These are phyloP conservation scores for Senna tora DNA, from an alignment of 306 rosid species.

Conservation along the genomic window DNA sequence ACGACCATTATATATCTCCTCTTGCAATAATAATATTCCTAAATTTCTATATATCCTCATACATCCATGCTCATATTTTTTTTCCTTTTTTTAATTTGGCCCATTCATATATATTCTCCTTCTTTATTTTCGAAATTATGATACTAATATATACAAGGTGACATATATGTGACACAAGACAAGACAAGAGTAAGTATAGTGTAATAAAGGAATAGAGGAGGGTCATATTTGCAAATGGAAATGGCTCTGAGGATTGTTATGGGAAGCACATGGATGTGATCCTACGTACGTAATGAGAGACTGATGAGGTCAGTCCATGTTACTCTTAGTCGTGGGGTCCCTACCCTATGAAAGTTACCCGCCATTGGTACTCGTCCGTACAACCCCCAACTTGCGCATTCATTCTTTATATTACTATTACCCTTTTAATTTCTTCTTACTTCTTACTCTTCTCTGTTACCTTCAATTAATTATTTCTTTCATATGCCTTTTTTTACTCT, in stretches of 20 bases:
- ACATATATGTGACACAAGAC: too few relatives aligned
- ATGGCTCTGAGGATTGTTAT: slow-evolving; percentile 41
- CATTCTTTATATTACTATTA: too few relatives aligned
- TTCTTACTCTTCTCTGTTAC: too few relatives aligned
- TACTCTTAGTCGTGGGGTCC: slow-evolving; percentile 43
- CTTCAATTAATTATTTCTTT: too few relatives aligned
- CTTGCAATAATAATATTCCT: neutral
- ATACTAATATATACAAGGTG: slow-evolving; percentile 16
- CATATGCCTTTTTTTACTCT: too few relatives aligned
- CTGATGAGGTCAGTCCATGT: slow-evolving; percentile 57
- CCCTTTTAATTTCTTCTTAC: too few relatives aligned
- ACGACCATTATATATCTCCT: slow-evolving; percentile 31
- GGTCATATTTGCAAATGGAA: slow-evolving; percentile 26
- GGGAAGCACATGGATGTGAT: slow-evolving; percentile 64
- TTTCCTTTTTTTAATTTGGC: too few relatives aligned
- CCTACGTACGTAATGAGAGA: neutral
- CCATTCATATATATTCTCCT: neutral
- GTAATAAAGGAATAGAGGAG: slow-evolving; percentile 38
- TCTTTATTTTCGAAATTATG: slow-evolving; percentile 15
- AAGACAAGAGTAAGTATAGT: neutral
- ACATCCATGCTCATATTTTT: neutral
- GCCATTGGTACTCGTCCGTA: slow-evolving; percentile 48
- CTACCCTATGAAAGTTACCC: slow-evolving; percentile 47
- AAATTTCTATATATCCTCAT: too few relatives aligned
- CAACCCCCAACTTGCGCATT: slow-evolving; percentile 41